These are phyloP conservation scores for Kodamaea derodonti DNA, from an alignment of 1,139 yeast species.

Conservation along the genomic window DNA sequence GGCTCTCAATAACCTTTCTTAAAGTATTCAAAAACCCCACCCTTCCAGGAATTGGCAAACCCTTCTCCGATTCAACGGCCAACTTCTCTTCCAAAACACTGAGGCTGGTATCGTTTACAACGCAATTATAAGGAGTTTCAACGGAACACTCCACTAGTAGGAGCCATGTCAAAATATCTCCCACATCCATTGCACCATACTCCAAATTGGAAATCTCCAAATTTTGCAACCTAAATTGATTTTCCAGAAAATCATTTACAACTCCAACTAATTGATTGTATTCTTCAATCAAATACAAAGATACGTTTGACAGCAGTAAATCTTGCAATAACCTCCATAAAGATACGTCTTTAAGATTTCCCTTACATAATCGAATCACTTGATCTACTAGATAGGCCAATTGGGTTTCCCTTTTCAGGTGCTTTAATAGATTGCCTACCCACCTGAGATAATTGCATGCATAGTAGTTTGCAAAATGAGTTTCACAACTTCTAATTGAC, in stretches of 20 bases:
- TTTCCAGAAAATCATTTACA: conserved; percentile 2
- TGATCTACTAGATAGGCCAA: conserved; percentile 5
- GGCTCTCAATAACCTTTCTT: too few relatives aligned
- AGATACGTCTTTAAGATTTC: conserved; percentile 29
- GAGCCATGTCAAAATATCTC: conserved; percentile 18
- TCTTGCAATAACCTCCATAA: conserved; percentile 25
- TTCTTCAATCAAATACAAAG: conserved; percentile 15
- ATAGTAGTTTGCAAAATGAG: conserved; percentile 43
- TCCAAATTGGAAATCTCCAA: conserved; percentile 2
- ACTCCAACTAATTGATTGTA: conserved; percentile 13
- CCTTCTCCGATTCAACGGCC: not conserved
- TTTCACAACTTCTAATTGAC: conserved; percentile 26
- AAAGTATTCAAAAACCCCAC: not conserved
- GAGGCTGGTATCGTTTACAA: not conserved
- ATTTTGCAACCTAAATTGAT: conserved; percentile 3
- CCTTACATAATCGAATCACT: conserved; percentile 16
- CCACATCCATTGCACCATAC: conserved; percentile 1
- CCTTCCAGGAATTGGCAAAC: not conserved
- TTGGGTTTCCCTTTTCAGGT: conserved; percentile 1
- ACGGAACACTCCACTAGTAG: conserved; percentile 18
- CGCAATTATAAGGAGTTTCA: conserved; percentile 14
- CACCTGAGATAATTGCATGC: conserved; percentile 34
- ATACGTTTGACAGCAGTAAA: conserved; percentile 5
- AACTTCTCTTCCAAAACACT: not conserved
- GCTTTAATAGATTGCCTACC: conserved; percentile 17